phyloP scores from a whole-genome alignment of 73 alveolate species.

The Paramecium tetraurelia region DNA sequence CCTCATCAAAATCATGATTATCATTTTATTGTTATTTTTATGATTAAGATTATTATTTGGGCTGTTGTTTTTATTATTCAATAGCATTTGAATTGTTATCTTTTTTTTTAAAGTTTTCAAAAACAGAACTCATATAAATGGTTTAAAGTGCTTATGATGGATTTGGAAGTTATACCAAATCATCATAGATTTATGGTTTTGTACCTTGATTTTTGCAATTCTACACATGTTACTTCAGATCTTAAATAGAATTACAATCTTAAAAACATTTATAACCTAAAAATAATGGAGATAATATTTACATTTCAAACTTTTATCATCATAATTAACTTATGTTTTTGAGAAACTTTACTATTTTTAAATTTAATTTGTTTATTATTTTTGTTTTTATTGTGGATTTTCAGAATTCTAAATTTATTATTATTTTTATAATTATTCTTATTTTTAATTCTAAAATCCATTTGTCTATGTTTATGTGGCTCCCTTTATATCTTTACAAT shows the following conservation, averaged over 20 bases:
- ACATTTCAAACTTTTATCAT: conserved; percentile 10
- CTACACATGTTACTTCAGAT: not conserved
- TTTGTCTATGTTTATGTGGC: not conserved
- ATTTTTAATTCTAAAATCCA: conserved; percentile 7
- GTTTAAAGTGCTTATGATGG: not conserved
- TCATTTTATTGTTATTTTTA: not conserved
- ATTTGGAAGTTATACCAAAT: not conserved
- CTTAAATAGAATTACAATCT: not conserved
- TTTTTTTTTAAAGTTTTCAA: not conserved
- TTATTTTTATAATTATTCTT: not conserved
- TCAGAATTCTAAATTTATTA: not conserved
- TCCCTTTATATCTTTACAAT: conserved; percentile 56
- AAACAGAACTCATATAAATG: not conserved
- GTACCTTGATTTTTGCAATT: not conserved
- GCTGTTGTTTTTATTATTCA: not conserved
- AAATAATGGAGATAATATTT: not conserved
- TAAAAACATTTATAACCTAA: conserved; percentile 33
- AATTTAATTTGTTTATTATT: not conserved
- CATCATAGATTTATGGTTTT: conserved; percentile 35
- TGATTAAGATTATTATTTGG: not conserved
- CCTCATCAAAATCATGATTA: not conserved
- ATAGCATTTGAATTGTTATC: not conserved
- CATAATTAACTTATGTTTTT: not conserved
- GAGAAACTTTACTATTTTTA: not conserved
- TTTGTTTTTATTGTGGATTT: not conserved